Base-by-base conservation (phyloP, 495 filamentous ascomycete species). In the Neurospora tetraspora region DNA sequence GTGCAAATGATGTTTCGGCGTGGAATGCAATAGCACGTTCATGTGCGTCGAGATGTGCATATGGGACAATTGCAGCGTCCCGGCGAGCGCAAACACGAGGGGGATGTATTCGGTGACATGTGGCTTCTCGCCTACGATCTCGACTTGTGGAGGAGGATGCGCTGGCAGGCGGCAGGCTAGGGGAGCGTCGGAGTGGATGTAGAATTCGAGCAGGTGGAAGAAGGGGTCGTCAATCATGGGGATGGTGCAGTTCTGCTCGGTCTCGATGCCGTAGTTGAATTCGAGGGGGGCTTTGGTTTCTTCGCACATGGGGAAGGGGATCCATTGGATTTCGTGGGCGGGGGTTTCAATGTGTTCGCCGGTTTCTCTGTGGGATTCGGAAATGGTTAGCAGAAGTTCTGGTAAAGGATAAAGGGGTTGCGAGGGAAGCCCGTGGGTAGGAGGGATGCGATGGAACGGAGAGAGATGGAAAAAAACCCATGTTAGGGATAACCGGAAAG, bases 121-220 rank as follows among this genome's bases (percentile, higher is more conserved):
- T 10, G 78, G 79, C 69, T 82, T 81, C 76, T 85, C 82, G 73
- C 85, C 85, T 14, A 86, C 78, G 16, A 79, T 77, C 73, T 85
- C 77, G 78, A 83, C 69, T 74, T 84, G 82, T 9, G 83, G 78
- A 9, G 90, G 83, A 0, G 94, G 94, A 7, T 88, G 89, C 11
- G 93, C 90, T 47, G 95, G 94, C 3, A 98, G 88, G 73, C 96
- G 94, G 82, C 96, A 99, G 68, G 93, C 91, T 65, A 99, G 87
- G 38, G 96, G 96, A 12, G 92, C 93, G 81, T 99, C 96, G 84
- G 91, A 93, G 86, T 98, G 96, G 77, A 98, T 91, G 88, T 98
- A 98, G 88, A 97, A 98, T 83, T 99, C 96, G 81, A 98, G 89
- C 59, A 98, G 91, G 83, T 99, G 96, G 88, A 96, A 99, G 86